A percentile compares a stretch with the other conserved stretches of the same genome.
Conservation (phyloP, 169 alveolate genomes). For the Eimeria falciformis region DNA sequence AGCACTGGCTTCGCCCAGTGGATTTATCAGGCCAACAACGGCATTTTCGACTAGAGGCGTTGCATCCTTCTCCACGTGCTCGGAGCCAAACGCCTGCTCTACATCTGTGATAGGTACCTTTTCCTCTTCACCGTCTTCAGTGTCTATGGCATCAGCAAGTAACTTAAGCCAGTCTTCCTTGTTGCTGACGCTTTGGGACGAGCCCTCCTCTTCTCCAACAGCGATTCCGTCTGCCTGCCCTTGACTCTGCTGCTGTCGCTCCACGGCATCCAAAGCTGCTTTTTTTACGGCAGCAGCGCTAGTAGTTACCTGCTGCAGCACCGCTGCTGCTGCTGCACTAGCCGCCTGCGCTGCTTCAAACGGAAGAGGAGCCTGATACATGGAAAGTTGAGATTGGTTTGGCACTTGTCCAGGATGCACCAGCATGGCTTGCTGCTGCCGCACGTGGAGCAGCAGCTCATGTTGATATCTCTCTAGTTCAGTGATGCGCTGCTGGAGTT, state of each 20-base stretch:
- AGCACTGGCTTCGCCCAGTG: no score
- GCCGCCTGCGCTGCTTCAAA: background rate
- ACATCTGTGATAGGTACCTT: background rate
- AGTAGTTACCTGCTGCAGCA: background rate
- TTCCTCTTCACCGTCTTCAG: background rate
- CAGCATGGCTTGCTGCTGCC: background rate
- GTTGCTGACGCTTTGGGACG: background rate
- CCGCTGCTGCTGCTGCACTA: background rate
- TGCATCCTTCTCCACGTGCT: no score
- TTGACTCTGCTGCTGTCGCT: background rate
- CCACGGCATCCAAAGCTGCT: background rate
- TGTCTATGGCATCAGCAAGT: slow-evolving; percentile 1
- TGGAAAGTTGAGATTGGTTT: background rate
- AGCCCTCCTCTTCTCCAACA: background rate
- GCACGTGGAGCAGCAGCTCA: slow-evolving; percentile 21
- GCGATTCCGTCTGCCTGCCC: background rate
- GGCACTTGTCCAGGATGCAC: background rate
- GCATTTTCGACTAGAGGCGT: no score
- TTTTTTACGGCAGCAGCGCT: background rate
- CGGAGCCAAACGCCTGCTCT: background rate
- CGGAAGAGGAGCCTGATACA: background rate
- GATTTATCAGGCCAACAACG: no score
- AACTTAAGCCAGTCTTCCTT: slow-evolving; percentile 7
- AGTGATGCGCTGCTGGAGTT: slow-evolving; percentile 12
- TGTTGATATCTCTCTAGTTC: slow-evolving; percentile 18